Evolutionary conservation across 306 rosid genomes (phyloP).

Genomic region (Trifolium subterraneum): DNA sequence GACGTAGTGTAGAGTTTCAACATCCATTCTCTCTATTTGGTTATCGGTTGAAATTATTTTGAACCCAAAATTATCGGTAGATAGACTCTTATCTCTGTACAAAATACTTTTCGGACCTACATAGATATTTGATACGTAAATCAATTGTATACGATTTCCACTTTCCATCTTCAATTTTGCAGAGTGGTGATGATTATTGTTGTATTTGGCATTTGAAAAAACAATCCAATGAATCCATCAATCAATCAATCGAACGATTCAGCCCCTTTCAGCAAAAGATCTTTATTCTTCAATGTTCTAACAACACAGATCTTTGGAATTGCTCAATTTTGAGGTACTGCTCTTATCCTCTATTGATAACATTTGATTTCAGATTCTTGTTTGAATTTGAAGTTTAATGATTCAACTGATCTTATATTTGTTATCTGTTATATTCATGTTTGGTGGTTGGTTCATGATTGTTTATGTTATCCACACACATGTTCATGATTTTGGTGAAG

Average conservation of each 20-base stretch:
- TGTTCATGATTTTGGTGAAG: not conserved
- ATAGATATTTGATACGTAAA: not conserved
- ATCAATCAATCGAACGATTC: not conserved
- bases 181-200: not conserved
- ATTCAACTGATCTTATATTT: not conserved
- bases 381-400: not conserved
- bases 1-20: not conserved
- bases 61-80: not conserved
- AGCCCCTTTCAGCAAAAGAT: not conserved
- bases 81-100: not conserved
- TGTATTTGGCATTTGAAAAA: not conserved
- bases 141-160: too few species aligned
- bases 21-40: not conserved
- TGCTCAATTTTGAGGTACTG: conserved; percentile 33
- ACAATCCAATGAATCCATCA: too few species aligned
- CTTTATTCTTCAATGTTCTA: conserved; percentile 16
- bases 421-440: conserved; percentile 14
- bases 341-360: not conserved
- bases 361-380: not conserved
- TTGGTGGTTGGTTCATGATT: conserved; percentile 2
- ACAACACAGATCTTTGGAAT: conserved; percentile 30
- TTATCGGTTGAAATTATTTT: not conserved
- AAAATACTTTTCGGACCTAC: not conserved
- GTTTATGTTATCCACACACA: not conserved
- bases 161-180: not conserved